These are phyloP conservation scores for Hericium erinaceus DNA, from an alignment of 768 basidiomycete genomes.

Conservation along the genomic window DNA sequence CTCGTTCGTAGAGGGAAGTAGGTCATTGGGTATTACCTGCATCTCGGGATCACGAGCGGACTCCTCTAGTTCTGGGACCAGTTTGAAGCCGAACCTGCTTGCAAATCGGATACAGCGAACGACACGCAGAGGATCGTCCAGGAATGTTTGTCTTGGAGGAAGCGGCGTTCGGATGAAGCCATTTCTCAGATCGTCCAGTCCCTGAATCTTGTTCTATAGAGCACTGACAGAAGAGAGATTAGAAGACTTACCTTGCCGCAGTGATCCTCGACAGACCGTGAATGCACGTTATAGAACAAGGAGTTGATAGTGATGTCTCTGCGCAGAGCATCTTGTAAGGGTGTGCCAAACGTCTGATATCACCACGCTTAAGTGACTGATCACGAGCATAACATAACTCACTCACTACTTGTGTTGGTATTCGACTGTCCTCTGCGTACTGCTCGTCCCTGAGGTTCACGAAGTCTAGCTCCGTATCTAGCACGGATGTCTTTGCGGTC, in stretches of 20 bases:
- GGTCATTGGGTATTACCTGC: constrained; percentile 34
- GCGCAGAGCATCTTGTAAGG: constrained; percentile 80
- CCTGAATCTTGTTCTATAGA: constrained; percentile 32
- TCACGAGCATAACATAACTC: constrained; percentile 17
- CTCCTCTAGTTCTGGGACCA: constrained; percentile 58
- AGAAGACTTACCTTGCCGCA: constrained; percentile 53
- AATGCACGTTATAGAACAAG: constrained; percentile 93
- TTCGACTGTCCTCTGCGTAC: constrained; percentile 80
- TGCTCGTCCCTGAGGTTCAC: constrained; percentile 91
- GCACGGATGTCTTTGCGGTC: constrained; percentile 77
- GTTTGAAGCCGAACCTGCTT: constrained; percentile 75
- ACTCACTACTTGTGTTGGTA: constrained; percentile 84
- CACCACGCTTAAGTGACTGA: neutral
- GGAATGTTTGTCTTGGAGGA: constrained; percentile 78
- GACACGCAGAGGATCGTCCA: constrained; percentile 92
- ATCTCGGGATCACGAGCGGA: constrained; percentile 55
- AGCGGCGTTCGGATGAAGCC: constrained; percentile 86
- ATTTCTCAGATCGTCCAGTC: constrained; percentile 71
- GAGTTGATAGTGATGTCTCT: constrained; percentile 95
- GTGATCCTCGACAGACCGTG: constrained; percentile 75
- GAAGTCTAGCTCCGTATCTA: constrained; percentile 81
- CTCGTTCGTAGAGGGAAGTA: neutral
- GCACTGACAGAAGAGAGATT: neutral
- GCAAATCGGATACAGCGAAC: constrained; percentile 87
- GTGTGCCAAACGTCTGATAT: constrained; percentile 79